Evolutionary conservation across 2,329 filamentous ascomycete species (phyloP), one percentile per base, ranked within the genome.

Genomic region (Metarhizium robertsii): DNA sequence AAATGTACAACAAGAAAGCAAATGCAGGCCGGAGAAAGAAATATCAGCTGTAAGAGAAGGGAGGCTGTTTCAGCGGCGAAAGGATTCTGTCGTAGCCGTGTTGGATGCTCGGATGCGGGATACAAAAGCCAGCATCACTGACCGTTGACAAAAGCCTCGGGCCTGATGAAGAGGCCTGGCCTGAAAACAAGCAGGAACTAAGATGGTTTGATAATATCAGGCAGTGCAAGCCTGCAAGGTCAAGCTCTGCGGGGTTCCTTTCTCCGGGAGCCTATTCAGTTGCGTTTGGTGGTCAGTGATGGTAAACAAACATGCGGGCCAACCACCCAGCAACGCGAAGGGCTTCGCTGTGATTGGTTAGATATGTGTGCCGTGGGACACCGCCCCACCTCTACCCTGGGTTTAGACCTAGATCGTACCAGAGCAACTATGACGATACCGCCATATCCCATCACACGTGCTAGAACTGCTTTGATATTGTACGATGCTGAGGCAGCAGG

Each of bases 271-370:
- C 47, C 13, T 11, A 40, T 46, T 32, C 45, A 34, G 54, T 38
- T 55, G 50, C 52, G 50, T 53, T 43, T 32, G 50, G 51, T 57
- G 47, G 51, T 53, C 54, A 25, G 25, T 45, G 53, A 60, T 50
- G 61, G 25, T 63, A 63, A 63, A 63, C 61, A 63, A 63, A 62
- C 56, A 58, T 38, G 56, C 50, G 49, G 55, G 53, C 48, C 46
- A 53, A 57, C 61, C 50, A 55, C 61, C 61, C 56, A 59, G 61
- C 61, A 63, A 63, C 61, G 58, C 38, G 11, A 16, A 40, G 38
- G 2, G 5, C 38, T 13, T 11, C 2, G 13, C 11, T 40, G 14
- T 40, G 14, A 40, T 40, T 40, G 38, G 38, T 16, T 40, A 16
- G 13, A 36, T 10, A 2, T 13, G 34, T 36, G 34, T 36, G 34